These are phyloP conservation scores for Baorangia bicolor DNA, from an alignment of 768 basidiomycete species.

Conservation along the genomic window DNA sequence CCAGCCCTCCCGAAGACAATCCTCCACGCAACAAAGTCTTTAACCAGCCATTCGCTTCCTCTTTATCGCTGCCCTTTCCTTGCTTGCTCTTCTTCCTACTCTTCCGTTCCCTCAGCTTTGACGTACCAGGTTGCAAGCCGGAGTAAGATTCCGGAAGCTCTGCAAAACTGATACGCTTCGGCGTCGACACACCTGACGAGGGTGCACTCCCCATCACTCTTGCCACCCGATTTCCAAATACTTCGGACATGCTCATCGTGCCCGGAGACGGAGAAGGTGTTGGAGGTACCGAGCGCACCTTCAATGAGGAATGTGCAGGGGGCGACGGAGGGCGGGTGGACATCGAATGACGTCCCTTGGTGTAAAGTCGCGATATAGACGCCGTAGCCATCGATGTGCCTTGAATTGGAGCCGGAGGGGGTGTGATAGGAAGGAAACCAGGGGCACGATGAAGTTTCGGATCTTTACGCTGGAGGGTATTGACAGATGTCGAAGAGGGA, in stretches of 20 bases:
- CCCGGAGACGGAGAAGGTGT: conserved; percentile 39
- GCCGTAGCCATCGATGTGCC: conserved; percentile 77
- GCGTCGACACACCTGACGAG: conserved; percentile 55
- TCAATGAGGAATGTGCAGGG: conserved; percentile 51
- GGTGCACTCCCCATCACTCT: conserved; percentile 38
- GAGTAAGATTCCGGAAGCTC: conserved; percentile 69
- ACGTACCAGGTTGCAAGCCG: conserved; percentile 32
- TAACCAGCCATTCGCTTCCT: conserved; percentile 28
- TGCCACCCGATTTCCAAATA: conserved; percentile 30
- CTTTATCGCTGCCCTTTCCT: conserved; percentile 31
- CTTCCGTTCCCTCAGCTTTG: conserved; percentile 36
- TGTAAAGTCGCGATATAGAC: conserved; percentile 73
- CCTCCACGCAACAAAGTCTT: conserved; percentile 19
- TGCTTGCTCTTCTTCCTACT: conserved; percentile 35
- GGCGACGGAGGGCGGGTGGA: conserved; percentile 65
- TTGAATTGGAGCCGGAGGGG: conserved; percentile 51
- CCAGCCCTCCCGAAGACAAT: conserved; percentile 23
- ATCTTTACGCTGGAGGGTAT: conserved; percentile 13
- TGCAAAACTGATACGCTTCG: conserved; percentile 79
- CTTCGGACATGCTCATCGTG: conserved; percentile 23
- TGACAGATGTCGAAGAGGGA: conserved; percentile 34
- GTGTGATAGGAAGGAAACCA: conserved; percentile 38
- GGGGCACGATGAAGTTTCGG: conserved; percentile 17
- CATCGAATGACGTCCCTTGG: conserved; percentile 55
- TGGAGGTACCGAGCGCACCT: conserved; percentile 36